Conservation (phyloP, 2,329 filamentous ascomycete species). For the Fusarium temperatum region DNA sequence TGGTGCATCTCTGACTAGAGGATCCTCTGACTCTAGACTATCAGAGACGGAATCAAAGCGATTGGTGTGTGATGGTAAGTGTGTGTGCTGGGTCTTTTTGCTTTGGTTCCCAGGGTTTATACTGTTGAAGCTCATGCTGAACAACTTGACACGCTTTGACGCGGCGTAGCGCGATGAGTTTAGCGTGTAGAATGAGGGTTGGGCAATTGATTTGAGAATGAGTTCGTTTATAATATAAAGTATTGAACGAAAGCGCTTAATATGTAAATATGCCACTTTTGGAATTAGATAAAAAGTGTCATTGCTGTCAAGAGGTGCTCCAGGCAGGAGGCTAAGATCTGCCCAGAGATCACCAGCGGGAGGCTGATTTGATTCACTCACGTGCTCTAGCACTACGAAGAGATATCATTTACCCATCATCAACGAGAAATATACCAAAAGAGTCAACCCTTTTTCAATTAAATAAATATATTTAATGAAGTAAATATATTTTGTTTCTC, state of each 20-base stretch:
- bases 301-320: not conserved
- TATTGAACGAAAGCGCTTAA: not conserved
- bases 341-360: not conserved
- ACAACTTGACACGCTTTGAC: not conserved
- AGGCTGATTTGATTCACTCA: not conserved
- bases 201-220: not conserved
- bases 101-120: not conserved
- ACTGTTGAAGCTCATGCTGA: conserved; percentile 13
- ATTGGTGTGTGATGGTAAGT: not conserved
- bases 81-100: not conserved
- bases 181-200: not conserved
- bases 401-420: not conserved
- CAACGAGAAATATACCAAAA: not conserved
- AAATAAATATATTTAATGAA: not conserved
- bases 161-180: not conserved
- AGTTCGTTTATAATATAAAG: no score
- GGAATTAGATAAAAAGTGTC: not conserved
- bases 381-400: not conserved
- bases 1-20: conserved; percentile 17
- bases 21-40: conserved; percentile 35
- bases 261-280: not conserved
- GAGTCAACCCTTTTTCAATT: not conserved
- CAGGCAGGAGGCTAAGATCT: not conserved
- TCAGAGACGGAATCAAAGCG: conserved; percentile 1
- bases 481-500: no score